These are phyloP conservation scores for Brassica hybrid DNA, from an alignment of 441 rosid species.

Conservation along the genomic window DNA sequence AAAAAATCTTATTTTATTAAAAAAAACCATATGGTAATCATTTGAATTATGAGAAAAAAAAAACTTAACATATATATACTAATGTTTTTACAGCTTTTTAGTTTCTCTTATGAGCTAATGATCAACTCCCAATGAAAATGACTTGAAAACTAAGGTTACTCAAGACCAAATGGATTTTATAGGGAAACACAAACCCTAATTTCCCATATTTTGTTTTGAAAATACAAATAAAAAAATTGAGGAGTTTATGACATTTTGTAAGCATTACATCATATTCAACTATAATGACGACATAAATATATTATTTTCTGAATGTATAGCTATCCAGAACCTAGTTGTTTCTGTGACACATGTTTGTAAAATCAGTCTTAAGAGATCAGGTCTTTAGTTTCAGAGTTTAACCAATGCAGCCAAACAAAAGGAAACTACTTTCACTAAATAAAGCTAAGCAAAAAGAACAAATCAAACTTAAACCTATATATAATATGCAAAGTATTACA, in stretches of 20 bases:
- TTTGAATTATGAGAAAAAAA: not conserved
- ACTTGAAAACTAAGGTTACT: not conserved
- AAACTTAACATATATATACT: not conserved
- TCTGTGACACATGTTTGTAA: slow-evolving; percentile 7
- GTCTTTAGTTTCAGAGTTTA: slow-evolving; percentile 28
- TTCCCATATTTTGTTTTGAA: not conserved
- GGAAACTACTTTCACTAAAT: slow-evolving; percentile 40
- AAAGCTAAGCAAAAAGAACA: slow-evolving; percentile 42
- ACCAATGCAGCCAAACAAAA: slow-evolving; percentile 30
- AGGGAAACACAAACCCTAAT: not conserved
- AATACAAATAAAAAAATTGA: not conserved
- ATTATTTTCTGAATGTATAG: not conserved
- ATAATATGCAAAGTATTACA: slow-evolving; percentile 11
- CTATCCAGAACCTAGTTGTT: not conserved
- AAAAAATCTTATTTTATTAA: not conserved
- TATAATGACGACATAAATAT: not conserved
- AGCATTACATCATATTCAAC: not conserved
- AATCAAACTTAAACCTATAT: slow-evolving; percentile 33
- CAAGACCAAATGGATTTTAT: not conserved
- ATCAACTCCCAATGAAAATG: no score
- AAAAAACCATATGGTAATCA: not conserved
- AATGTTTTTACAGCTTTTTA: not conserved
- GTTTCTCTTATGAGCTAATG: not conserved
- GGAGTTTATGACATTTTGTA: not conserved
- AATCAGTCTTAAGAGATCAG: slow-evolving; percentile 13